phyloP scores from a whole-genome alignment of 495 filamentous ascomycete species.

The Jackrogersella multiformis region DNA sequence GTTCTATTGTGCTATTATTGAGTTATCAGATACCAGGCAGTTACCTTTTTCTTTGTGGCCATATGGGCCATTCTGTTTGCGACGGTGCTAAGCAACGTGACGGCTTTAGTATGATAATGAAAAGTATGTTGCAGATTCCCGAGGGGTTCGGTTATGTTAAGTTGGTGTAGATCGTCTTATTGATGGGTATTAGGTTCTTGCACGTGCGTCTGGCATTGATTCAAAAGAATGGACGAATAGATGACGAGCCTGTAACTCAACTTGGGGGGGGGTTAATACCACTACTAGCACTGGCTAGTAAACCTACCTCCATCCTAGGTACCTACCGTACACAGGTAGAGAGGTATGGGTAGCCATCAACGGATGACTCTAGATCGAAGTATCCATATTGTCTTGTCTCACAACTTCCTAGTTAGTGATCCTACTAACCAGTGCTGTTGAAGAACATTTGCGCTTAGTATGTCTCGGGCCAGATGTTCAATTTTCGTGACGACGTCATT shows the following conservation, averaged over 20 bases:
- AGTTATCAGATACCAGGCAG: too few relatives aligned
- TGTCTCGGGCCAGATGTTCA: slow-evolving; percentile 8
- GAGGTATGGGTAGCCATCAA: too few relatives aligned
- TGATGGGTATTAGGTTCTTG: slow-evolving; percentile 12
- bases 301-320: too few relatives aligned
- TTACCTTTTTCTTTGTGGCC: not conserved
- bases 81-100: too few relatives aligned
- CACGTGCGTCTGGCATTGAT: slow-evolving; percentile 11
- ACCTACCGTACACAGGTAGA: too few relatives aligned
- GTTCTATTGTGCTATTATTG: too few relatives aligned
- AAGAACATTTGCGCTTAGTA: slow-evolving; percentile 2
- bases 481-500: slow-evolving; percentile 34
- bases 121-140: slow-evolving; percentile 9
- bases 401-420: slow-evolving; percentile 9
- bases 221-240: slow-evolving; percentile 8
- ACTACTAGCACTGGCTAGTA: not conserved
- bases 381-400: too few relatives aligned
- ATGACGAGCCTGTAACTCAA: not conserved
- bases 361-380: too few relatives aligned
- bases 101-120: not conserved
- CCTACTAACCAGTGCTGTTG: not conserved
- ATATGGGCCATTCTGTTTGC: not conserved
- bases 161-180: slow-evolving; percentile 8
- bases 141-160: slow-evolving; percentile 12
- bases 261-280: not conserved